phyloP scores from a whole-genome alignment of 805 yeast genomes.

The Starmera quercuum region DNA sequence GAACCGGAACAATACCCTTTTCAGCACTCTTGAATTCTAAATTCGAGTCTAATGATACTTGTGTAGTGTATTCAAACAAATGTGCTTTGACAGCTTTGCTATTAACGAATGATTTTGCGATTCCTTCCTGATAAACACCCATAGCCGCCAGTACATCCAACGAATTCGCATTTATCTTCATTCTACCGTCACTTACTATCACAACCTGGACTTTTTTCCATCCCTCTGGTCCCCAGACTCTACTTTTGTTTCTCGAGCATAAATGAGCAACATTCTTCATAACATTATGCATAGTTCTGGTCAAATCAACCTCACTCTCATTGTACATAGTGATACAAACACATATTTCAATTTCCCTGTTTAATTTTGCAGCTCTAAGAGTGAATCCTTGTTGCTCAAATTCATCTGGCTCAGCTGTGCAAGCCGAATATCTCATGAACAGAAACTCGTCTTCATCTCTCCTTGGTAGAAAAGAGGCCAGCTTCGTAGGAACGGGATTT shows the following conservation, averaged over 20 bases:
- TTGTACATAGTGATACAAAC: constrained; percentile 96
- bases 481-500: constrained; percentile 88
- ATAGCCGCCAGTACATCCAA: constrained; percentile 85
- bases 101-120: constrained; percentile 91
- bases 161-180: constrained; percentile 77
- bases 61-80: constrained; percentile 92
- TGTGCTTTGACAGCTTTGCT: constrained; percentile 90
- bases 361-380: constrained; percentile 75
- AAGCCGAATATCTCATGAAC: constrained; percentile 95
- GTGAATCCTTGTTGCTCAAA: constrained; percentile 77
- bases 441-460: constrained; percentile 90
- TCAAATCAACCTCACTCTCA: constrained; percentile 83
- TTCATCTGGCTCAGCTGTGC: constrained; percentile 88
- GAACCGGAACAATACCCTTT: constrained; percentile 90
- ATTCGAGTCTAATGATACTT: constrained; percentile 84
- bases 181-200: constrained; percentile 91
- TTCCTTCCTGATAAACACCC: constrained; percentile 96
- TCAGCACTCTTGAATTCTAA: constrained; percentile 86
- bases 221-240: constrained; percentile 92
- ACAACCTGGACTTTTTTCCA: constrained; percentile 96
- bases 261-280: constrained; percentile 88
- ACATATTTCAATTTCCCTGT: constrained; percentile 87
- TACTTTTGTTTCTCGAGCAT: constrained; percentile 70
- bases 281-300: constrained; percentile 91
- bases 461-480: constrained; percentile 76